Conservation (phyloP, 2,329 filamentous ascomycete genomes). For the Cytospora mali region DNA sequence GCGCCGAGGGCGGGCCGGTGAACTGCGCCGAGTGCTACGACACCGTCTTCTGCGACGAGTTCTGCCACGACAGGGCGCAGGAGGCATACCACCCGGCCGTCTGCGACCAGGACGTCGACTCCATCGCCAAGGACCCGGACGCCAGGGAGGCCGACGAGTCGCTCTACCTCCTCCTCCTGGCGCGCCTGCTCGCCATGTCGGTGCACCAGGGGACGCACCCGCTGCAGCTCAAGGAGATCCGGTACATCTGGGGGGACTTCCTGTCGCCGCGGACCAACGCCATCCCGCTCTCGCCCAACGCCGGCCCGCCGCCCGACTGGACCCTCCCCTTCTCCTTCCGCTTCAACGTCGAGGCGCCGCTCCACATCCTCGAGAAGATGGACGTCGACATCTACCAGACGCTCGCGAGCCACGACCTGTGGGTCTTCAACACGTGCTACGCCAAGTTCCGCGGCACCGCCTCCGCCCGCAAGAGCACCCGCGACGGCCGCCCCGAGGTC, state of each 20-base stretch:
- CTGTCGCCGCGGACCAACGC: constrained; percentile 55
- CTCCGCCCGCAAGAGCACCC: constrained; percentile 75
- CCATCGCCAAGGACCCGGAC: constrained; percentile 65
- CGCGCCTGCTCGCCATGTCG: constrained; percentile 65
- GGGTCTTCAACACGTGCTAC: constrained; percentile 90
- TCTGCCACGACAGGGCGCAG: constrained; percentile 60
- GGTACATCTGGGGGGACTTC: constrained; percentile 72
- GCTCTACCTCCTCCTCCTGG: constrained; percentile 64
- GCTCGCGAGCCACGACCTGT: constrained; percentile 66
- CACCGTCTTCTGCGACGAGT: constrained; percentile 66
- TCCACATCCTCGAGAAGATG: constrained; percentile 83
- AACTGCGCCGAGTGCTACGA: constrained; percentile 65
- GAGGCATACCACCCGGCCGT: constrained; percentile 65
- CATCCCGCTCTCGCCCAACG: constrained; percentile 55
- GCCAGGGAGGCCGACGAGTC: constrained; percentile 62
- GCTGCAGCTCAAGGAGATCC: constrained; percentile 64
- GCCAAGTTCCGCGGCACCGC: constrained; percentile 93
- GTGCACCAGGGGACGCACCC: constrained; percentile 63
- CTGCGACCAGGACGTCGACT: constrained; percentile 68
- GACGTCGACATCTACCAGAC: constrained; percentile 73
- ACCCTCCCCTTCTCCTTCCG: constrained; percentile 79
- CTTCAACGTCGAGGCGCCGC: constrained; percentile 71
- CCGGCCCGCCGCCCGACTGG: constrained; percentile 61
- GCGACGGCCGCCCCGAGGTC: constrained; percentile 83
- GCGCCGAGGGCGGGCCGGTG: constrained; percentile 50